Evolutionary conservation across 768 basidiomycete genomes (phyloP).

Genomic region (Lactarius hengduanensis): DNA sequence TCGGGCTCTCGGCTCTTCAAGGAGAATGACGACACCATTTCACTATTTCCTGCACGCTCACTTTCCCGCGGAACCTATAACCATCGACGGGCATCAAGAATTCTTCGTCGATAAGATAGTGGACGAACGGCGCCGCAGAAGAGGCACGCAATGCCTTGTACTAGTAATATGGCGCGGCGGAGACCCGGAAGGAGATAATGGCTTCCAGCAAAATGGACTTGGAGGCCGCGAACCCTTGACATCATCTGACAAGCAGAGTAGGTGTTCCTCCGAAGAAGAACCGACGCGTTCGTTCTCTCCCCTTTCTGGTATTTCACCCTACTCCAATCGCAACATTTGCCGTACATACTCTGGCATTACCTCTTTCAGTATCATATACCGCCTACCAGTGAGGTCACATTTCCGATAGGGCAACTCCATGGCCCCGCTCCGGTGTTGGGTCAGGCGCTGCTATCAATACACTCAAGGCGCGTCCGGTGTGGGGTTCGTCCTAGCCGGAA

Average conservation of each 20-base stretch:
- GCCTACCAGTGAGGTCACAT: background rate
- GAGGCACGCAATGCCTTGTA: background rate
- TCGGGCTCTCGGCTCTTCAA: background rate
- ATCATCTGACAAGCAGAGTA: background rate
- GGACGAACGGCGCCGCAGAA: background rate
- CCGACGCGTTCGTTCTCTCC: background rate
- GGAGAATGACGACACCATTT: background rate
- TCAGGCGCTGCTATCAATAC: no score
- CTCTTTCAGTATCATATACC: background rate
- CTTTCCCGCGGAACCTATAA: background rate
- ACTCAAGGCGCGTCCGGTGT: no score
- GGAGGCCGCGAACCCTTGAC: background rate
- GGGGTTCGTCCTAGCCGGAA: no score
- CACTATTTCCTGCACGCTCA: background rate
- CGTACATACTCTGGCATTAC: background rate
- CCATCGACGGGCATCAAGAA: background rate
- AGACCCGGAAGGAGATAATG: background rate
- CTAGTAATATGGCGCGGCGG: background rate
- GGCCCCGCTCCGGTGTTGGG: background rate
- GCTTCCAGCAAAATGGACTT: background rate
- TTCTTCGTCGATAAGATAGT: background rate
- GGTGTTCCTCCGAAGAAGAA: background rate
- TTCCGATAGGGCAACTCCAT: background rate
- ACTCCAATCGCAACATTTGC: background rate
- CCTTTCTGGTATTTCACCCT: background rate